Base-by-base conservation (phyloP, 257 asterid genomes). In the Voacanga thouarsii region DNA sequence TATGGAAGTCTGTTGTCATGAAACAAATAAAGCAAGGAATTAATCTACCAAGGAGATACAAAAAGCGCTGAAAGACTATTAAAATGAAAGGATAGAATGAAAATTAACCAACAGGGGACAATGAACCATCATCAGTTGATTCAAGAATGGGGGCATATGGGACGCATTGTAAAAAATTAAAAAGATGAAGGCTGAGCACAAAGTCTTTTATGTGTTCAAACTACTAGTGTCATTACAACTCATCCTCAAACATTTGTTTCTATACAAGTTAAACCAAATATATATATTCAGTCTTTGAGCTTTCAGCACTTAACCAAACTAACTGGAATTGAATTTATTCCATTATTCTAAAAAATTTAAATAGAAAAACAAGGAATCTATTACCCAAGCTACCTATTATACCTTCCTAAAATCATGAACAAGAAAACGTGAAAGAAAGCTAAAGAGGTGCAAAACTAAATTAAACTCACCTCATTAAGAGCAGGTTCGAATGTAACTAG, bases 401-500 rank as follows among this genome's bases (percentile, higher is more conserved):
- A n/a, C 21, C 24, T 56, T 56, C 63, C 63, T 8, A 2, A n/a
- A 21, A 21, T 21, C 63, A 56, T 8, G 63, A 56, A 56, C 21
- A 74, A 75, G 53, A 30, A 57, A 37, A 8, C 66, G 44, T 15
- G 63, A 7, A 56, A 56, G 55, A 74, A 74, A 74, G n/a, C 3
- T 33, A 49, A n/a, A 49, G 15, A 73, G 59, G 44, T 24, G 5
- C 5, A 12, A 60, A 60, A 79, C 57, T 80, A 76, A 79, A 80
- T 59, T 83, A 83, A 92, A 33, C 2, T 33, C 37, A 1, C 96
- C 96, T 90, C 95, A 83, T 91, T 91, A 76, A 89, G 93, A 82
- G 89, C 86, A 85, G 97, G 95, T 83, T 92, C 97, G 84, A 91
- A 91, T 51, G 95, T 89, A 83, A 89, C 94, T 85, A 92, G 93